Base-by-base conservation (phyloP, 345 rosid genomes). In the Bruguiera parviflora region DNA sequence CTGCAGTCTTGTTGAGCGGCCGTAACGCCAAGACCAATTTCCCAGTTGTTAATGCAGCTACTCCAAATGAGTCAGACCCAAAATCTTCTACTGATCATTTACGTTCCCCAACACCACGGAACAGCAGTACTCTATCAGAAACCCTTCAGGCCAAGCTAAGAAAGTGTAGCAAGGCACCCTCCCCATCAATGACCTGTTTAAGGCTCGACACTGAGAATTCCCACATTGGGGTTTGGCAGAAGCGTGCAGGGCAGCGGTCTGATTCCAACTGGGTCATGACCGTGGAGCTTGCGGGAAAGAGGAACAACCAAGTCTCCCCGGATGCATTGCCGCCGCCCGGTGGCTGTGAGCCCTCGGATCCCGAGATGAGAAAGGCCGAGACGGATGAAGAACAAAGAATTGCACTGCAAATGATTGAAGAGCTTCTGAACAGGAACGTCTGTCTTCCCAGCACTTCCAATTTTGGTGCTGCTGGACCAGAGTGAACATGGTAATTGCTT, bases 401-500 rank as follows among this genome's bases (percentile, higher is more conserved):
- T 24, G 96, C 97, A 28, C 55, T 91, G 85, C 96, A 94, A 71
- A 94, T 94, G 98, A 91, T 94, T 37, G 97, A 94, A 75, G 98
- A 94, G 76, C 86, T 94, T 67, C 96, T 94, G 21, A 89, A 89
- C 65, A 72, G 87, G 76, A 87, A 88, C 18, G 49, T 11, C 49
- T 43, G 49, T 63, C 88, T 83, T 35, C 67, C 77, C 15, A 73
- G 67, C 33, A 67, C 72, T n/a, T 31, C 67, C 15, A 9, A 22
- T 55, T 24, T 37, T 31, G 57, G 63, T 10, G 57, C 57, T 11
- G 43, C 8, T 52, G 31, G 37, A 5, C 56, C 61, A 0, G 67
- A 21, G 49, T 16, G 46, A 18, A 3, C 28, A 9, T 24, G 70
- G 62, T 25, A 67, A 22, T 22, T 9, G 16, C 53, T 28, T 65